phyloP scores from a whole-genome alignment of 176 grass and related monocot species.

The Juncus effusus region DNA sequence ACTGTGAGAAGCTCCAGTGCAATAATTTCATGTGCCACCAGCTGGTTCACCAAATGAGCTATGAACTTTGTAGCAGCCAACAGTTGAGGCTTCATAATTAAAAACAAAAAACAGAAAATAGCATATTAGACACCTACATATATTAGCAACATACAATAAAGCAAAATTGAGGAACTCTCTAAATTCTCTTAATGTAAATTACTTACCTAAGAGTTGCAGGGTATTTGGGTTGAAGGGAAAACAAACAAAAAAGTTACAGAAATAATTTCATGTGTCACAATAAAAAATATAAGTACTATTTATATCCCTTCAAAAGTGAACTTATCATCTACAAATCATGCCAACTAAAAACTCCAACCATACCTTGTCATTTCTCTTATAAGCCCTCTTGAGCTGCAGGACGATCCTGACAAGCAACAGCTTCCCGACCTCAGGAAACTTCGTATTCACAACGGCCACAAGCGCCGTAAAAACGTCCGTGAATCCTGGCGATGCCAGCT shows the following conservation, averaged over 20 bases:
- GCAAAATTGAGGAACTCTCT: too few species aligned
- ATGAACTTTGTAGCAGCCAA: slow-evolving; percentile 93
- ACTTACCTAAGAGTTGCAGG: too few species aligned
- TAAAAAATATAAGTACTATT: too few species aligned
- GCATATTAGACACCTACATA: background rate
- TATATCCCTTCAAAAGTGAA: too few species aligned
- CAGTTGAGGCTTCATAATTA: slow-evolving; percentile 64
- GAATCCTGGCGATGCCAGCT: slow-evolving; percentile 94
- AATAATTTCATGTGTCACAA: background rate
- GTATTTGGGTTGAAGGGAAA: too few species aligned
- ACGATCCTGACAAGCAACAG: slow-evolving; percentile 69
- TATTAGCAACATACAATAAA: too few species aligned
- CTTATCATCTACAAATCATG: too few species aligned
- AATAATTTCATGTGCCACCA: slow-evolving; percentile 36
- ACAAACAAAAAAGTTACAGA: background rate
- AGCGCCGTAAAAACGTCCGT: slow-evolving; percentile 82
- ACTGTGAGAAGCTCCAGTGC: too few species aligned
- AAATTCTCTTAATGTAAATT: too few species aligned
- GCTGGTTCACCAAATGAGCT: slow-evolving; percentile 96
- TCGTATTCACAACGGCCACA: slow-evolving; percentile 79
- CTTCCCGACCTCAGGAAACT: slow-evolving; percentile 72
- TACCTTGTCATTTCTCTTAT: slow-evolving; percentile 92
- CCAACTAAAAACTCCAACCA: background rate
- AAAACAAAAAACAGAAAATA: slow-evolving; percentile 28
- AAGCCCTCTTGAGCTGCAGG: slow-evolving; percentile 90